These are phyloP conservation scores for Globisporangium takayamanum DNA, from an alignment of 352 stramenopile genomes.

Conservation along the genomic window DNA sequence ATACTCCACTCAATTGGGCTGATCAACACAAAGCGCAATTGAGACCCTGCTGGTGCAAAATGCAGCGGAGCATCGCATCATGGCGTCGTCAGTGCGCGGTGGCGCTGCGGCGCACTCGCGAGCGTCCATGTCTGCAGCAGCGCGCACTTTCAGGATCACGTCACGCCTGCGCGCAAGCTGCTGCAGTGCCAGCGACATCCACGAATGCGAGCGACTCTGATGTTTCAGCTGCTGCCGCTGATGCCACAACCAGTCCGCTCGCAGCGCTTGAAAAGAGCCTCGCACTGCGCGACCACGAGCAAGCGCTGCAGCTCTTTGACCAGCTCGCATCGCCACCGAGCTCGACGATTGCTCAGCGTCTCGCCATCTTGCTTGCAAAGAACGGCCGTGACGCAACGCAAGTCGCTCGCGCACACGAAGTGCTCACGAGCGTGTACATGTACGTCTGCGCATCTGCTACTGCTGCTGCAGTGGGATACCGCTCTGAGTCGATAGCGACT, in stretches of 20 bases:
- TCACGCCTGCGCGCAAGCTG: too few species aligned
- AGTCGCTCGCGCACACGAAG: conserved; percentile 22
- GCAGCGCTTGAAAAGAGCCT: conserved; percentile 31
- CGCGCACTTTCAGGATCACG: too few species aligned
- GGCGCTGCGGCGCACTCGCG: too few species aligned
- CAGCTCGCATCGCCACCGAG: conserved; percentile 25
- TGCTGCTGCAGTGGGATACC: not conserved
- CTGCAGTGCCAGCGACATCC: too few species aligned
- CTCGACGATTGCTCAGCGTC: conserved; percentile 34
- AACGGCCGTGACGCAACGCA: conserved; percentile 26
- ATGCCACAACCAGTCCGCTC: not conserved
- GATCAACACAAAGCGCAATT: too few species aligned
- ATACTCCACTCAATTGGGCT: too few species aligned
- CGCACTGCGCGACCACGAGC: conserved; percentile 19
- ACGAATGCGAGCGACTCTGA: too few species aligned
- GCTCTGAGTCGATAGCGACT: not conserved
- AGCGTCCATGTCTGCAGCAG: too few species aligned
- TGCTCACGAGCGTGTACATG: conserved; percentile 28
- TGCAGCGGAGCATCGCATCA: too few species aligned
- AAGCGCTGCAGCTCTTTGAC: conserved; percentile 47
- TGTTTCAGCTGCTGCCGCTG: not conserved
- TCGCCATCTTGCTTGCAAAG: conserved; percentile 63
- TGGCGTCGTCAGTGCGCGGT: too few species aligned
- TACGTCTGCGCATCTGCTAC: not conserved
- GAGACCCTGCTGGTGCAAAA: too few species aligned